phyloP scores from a whole-genome alignment of 306 rosid genomes.

The Dalbergia cultrata region DNA sequence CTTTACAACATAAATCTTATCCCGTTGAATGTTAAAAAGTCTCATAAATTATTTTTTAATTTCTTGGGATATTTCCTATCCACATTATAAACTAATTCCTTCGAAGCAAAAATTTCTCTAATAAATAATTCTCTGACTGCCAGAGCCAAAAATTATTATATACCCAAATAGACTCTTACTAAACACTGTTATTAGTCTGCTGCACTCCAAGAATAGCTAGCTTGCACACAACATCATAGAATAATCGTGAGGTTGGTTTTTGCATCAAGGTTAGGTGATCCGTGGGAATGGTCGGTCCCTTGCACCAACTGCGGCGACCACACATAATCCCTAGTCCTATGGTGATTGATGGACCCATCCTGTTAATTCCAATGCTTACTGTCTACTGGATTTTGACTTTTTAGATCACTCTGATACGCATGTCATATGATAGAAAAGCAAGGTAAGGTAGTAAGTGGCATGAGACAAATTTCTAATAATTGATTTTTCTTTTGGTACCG shows the following conservation, averaged over 20 bases:
- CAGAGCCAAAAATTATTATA: too few relatives aligned
- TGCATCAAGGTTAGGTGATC: conserved; percentile 57
- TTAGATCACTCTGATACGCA: background rate
- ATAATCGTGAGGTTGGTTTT: conserved; percentile 32
- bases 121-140: too few relatives aligned
- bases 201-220: too few relatives aligned
- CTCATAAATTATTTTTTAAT: too few relatives aligned
- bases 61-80: too few relatives aligned
- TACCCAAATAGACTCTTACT: too few relatives aligned
- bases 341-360: conserved; percentile 26
- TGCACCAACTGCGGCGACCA: conserved; percentile 8
- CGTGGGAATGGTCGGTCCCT: conserved; percentile 50
- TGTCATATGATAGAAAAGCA: background rate
- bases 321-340: conserved; percentile 27
- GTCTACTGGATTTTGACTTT: conserved; percentile 39
- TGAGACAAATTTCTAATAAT: background rate
- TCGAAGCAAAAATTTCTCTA: too few relatives aligned
- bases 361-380: background rate
- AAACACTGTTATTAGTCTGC: conserved; percentile 20
- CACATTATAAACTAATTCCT: too few relatives aligned
- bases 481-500: background rate
- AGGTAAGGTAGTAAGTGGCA: background rate
- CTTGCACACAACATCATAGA: background rate
- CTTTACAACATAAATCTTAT: too few relatives aligned
- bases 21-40: too few relatives aligned